Evolutionary conservation across 495 filamentous ascomycete genomes (phyloP).

Genomic region (Extremus antarcticus): DNA sequence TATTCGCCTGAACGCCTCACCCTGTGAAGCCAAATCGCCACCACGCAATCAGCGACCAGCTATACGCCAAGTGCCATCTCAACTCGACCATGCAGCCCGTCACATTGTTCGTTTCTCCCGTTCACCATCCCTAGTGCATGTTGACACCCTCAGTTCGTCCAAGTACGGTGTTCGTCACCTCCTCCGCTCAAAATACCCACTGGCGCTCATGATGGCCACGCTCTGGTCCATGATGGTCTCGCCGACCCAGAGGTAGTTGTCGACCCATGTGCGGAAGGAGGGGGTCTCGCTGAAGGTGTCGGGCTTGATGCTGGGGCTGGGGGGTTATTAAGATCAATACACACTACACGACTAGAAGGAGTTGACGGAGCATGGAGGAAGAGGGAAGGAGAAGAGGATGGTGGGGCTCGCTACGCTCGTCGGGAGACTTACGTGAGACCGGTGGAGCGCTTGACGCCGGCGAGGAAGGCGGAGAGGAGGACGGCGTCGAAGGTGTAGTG

Average conservation of each 20-base stretch:
- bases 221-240: slow-evolving; percentile 98
- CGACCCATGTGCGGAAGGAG: slow-evolving; percentile 79
- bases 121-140: too few relatives aligned
- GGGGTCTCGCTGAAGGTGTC: slow-evolving; percentile 79
- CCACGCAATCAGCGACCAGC: too few relatives aligned
- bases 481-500: slow-evolving; percentile 91
- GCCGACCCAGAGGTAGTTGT: slow-evolving; percentile 88
- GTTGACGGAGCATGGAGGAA: too few relatives aligned
- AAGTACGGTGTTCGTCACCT: too few relatives aligned
- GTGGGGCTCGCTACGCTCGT: too few relatives aligned
- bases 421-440: slow-evolving; percentile 84
- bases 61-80: too few relatives aligned
- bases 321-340: slow-evolving; percentile 30
- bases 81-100: too few relatives aligned
- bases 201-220: slow-evolving; percentile 77
- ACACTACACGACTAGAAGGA: not conserved
- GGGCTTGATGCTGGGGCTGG: slow-evolving; percentile 72
- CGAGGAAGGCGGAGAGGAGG: slow-evolving; percentile 85
- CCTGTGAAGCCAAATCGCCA: too few relatives aligned
- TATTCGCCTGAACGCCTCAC: too few relatives aligned
- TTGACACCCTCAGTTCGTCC: too few relatives aligned
- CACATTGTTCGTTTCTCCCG: too few relatives aligned
- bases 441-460: slow-evolving; percentile 90
- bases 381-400: slow-evolving; percentile 7
- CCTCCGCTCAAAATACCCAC: slow-evolving; percentile 78